Conservation (phyloP, 2,329 filamentous ascomycete genomes). For the Calonectria crousiana region DNA sequence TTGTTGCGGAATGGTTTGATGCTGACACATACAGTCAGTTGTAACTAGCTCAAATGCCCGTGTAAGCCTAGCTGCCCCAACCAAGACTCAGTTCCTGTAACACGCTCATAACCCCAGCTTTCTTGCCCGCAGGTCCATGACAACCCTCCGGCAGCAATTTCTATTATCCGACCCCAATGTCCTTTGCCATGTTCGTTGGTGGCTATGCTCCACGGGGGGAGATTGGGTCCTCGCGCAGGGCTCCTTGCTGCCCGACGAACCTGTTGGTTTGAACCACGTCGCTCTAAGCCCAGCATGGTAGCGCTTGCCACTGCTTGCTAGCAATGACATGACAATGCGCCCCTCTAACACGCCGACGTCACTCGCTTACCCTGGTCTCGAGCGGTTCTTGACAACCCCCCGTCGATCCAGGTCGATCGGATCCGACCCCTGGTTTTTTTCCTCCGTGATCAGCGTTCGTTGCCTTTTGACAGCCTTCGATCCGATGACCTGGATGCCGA, state of each 20-base stretch:
- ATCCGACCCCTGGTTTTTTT: neutral
- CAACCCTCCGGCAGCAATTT: neutral
- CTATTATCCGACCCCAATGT: neutral
- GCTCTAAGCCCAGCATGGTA: neutral
- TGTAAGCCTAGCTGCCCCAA: neutral
- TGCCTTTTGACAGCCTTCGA: neutral
- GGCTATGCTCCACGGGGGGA: neutral
- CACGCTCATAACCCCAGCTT: neutral
- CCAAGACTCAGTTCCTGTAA: neutral
- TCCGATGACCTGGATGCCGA: neutral
- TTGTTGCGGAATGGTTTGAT: neutral
- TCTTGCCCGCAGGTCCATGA: neutral
- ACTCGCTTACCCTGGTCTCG: neutral
- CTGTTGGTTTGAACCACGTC: conserved; percentile 4
- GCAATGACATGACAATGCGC: neutral
- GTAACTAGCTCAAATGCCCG: neutral
- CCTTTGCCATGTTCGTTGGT: no score
- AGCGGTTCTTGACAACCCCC: neutral
- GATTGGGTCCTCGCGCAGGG: neutral
- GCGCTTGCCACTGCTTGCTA: neutral
- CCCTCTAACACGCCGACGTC: neutral
- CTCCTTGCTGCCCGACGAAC: neutral
- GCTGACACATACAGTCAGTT: neutral
- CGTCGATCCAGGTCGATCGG: neutral
- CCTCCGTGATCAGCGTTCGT: neutral